phyloP scores from a whole-genome alignment of 306 rosid species.

The Rosa rugosa region DNA sequence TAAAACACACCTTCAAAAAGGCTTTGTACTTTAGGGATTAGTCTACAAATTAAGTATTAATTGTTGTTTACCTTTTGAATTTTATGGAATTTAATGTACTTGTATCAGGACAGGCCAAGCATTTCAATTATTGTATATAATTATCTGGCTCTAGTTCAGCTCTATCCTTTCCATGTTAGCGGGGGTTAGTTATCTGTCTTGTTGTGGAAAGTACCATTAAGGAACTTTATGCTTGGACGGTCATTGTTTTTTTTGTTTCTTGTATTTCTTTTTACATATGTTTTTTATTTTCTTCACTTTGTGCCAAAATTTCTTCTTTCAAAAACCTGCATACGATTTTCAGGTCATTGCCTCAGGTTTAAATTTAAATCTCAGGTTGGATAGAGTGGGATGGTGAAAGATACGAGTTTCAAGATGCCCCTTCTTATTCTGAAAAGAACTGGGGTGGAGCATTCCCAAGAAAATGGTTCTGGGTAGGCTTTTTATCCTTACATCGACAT shows the following conservation, averaged over 20 bases:
- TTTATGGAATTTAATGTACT: background rate
- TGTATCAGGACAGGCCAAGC: background rate
- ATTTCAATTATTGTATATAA: background rate
- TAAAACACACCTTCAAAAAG: background rate
- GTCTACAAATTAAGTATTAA: background rate
- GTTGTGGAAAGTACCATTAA: background rate
- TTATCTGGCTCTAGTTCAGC: background rate
- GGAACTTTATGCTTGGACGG: background rate
- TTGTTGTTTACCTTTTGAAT: background rate
- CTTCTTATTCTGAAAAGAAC: slow-evolving; percentile 90
- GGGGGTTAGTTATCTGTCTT: background rate
- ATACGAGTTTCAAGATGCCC: slow-evolving; percentile 87
- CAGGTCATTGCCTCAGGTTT: slow-evolving; percentile 32
- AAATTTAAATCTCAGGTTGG: slow-evolving; percentile 81
- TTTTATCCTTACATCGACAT: slow-evolving; percentile 26
- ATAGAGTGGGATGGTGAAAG: slow-evolving; percentile 98
- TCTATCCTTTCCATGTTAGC: background rate
- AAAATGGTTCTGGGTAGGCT: slow-evolving; percentile 97
- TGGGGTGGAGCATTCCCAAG: slow-evolving; percentile 99
- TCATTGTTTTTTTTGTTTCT: background rate
- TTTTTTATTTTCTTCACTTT: background rate
- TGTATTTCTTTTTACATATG: background rate
- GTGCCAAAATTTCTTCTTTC: slow-evolving; percentile 11
- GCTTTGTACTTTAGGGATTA: background rate
- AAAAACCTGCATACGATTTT: slow-evolving; percentile 9